These are phyloP conservation scores for Stromatinia cepivora DNA, from an alignment of 2,329 filamentous ascomycete species.

Conservation along the genomic window DNA sequence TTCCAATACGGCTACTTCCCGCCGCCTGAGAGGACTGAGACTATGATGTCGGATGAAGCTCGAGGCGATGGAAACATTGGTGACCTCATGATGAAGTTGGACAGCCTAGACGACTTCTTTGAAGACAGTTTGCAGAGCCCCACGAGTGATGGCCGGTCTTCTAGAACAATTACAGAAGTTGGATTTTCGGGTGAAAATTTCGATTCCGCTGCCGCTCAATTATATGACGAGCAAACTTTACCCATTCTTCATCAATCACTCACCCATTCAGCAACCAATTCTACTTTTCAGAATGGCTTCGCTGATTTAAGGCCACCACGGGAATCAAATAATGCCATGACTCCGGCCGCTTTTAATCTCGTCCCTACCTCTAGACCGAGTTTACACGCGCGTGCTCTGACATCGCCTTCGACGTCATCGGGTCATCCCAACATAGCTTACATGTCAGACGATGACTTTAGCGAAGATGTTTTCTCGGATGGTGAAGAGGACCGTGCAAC, in stretches of 20 bases:
- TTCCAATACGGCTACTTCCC: slow-evolving; percentile 67
- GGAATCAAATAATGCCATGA: slow-evolving; percentile 64
- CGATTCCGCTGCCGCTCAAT: slow-evolving; percentile 68
- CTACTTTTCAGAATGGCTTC: slow-evolving; percentile 85
- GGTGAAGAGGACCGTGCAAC: slow-evolving; percentile 57
- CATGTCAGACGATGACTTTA: slow-evolving; percentile 73
- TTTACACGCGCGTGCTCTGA: slow-evolving; percentile 79
- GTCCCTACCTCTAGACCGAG: slow-evolving; percentile 57
- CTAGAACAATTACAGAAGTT: slow-evolving; percentile 62
- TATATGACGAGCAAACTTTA: slow-evolving; percentile 91
- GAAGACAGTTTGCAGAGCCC: slow-evolving; percentile 62
- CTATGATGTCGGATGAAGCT: slow-evolving; percentile 79
- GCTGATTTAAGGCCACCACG: slow-evolving; percentile 67
- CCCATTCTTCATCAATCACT: slow-evolving; percentile 86
- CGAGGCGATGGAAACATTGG: slow-evolving; percentile 72
- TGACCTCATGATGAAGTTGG: slow-evolving; percentile 78
- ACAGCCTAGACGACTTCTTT: slow-evolving; percentile 80
- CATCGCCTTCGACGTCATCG: slow-evolving; percentile 68
- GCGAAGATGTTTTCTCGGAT: slow-evolving; percentile 77
- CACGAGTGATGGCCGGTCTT: slow-evolving; percentile 60
- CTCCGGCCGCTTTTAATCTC: slow-evolving; percentile 57
- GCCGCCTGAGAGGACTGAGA: slow-evolving; percentile 66
- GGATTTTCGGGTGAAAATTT: slow-evolving; percentile 65
- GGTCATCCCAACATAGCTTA: slow-evolving; percentile 61
- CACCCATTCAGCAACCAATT: slow-evolving; percentile 65